Evolutionary conservation across 1,139 yeast genomes (phyloP), one percentile per base, ranked within the genome.

Genomic region (Pichia sp.): DNA sequence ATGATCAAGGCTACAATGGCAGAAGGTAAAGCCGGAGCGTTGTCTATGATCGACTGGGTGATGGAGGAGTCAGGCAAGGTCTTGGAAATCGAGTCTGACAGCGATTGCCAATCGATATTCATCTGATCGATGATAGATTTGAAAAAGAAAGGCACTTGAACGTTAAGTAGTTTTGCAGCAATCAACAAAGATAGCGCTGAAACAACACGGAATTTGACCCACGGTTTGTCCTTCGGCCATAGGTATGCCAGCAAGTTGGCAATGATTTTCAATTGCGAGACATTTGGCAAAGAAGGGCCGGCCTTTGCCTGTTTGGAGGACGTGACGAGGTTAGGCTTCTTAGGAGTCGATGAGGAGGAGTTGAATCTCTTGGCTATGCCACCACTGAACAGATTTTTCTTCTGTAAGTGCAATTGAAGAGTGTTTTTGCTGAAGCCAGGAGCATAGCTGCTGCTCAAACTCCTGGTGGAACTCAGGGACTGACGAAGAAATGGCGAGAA

Each of bases 81-180:
- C 6, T 43, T n/a, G 20, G 59, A 16, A 16, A 57, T n/a, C 6
- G 58, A 51, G 1, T 90, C 89, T 1, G 85, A 76, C 34, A 82
- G 78, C 8, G 74, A 71, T 3, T 80, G 73, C 95, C 97, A 89
- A 64, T 91, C 96, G 20, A 92, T 79, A 66, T 93, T 93, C 98
- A 93, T 92, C 16, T 84, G 81, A 72, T 93, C 99, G 49, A 93
- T 84, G 52, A 91, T 92, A 48, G 81, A 79, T 67, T 93, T 95
- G 77, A 93, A 93, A 70, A 82, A 90, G 66, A 93, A 92, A 0
- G 99, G 99, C 4, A 93, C 99, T 68, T 93, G 96, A 6, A 93
- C 97, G 68, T 92, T 95, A 48, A 93, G 75, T 7, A 93, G 66
- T 68, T 93, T 93, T 33, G 97, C 87, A 0, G 84, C 84, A 6